Percentiles rank a stretch among this genome's conserved stretches.
phyloP scores from a whole-genome alignment of 2,329 filamentous ascomycete genomes.

The Didymella exigua region DNA sequence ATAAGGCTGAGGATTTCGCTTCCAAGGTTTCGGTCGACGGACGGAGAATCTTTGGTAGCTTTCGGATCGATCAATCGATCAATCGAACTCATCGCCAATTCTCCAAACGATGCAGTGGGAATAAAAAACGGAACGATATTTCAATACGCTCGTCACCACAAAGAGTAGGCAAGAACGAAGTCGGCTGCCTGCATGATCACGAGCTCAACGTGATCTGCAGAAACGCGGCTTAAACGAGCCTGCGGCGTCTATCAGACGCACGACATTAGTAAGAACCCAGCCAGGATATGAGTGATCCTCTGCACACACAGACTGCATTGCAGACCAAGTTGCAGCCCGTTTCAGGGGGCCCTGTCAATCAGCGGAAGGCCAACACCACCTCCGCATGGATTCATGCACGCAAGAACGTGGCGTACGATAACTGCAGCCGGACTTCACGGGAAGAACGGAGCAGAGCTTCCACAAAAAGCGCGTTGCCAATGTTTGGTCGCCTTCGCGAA shows the following conservation, averaged over 20 bases:
- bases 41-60: background rate
- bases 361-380: background rate
- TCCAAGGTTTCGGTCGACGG: background rate
- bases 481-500: background rate
- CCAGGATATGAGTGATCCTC: background rate
- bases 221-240: background rate
- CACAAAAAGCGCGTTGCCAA: background rate
- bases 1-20: background rate
- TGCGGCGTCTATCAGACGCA: background rate
- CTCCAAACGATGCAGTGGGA: background rate
- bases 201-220: slow-evolving; percentile 8
- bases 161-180: background rate
- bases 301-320: background rate
- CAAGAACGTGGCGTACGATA: background rate
- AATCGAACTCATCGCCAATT: background rate
- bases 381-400: background rate
- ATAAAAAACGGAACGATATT: background rate
- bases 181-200: background rate
- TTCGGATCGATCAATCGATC: slow-evolving; percentile 10
- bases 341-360: background rate
- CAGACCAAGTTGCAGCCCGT: background rate
- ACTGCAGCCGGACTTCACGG: background rate
- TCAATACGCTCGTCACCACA: background rate
- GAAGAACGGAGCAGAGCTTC: background rate
- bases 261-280: background rate